Percentiles rank a stretch among this genome's conserved stretches.
phyloP scores from a whole-genome alignment of 805 yeast species.

The Metschnikowia santaceciliae region DNA sequence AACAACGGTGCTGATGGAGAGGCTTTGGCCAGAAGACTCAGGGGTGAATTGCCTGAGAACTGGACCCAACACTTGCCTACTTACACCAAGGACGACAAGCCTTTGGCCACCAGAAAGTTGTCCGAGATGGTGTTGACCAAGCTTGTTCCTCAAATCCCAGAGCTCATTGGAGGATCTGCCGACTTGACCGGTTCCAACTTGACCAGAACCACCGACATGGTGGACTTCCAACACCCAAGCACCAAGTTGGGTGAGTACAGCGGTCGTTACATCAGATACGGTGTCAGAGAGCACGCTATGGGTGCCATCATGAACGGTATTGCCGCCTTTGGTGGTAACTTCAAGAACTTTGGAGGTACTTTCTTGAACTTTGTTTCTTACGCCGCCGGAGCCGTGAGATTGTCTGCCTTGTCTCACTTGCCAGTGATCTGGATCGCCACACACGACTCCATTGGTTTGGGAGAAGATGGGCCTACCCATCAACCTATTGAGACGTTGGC shows the following conservation, averaged over 20 bases:
- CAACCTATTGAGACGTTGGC: conserved; percentile 89
- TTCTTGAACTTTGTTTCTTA: conserved; percentile 88
- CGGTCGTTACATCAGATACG: conserved; percentile 95
- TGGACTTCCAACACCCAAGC: conserved; percentile 88
- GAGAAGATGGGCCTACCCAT: conserved; percentile 94
- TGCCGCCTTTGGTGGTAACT: conserved; percentile 82
- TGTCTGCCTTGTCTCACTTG: conserved; percentile 77
- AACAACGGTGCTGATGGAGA: conserved; percentile 77
- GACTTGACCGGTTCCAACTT: conserved; percentile 96
- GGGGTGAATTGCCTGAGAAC: conserved; percentile 71
- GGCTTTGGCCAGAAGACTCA: conserved; percentile 75
- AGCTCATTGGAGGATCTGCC: conserved; percentile 96
- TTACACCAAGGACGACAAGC: conserved; percentile 71
- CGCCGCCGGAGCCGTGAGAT: conserved; percentile 84
- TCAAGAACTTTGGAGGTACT: conserved; percentile 93
- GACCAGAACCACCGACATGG: conserved; percentile 80
- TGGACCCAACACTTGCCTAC: conserved; percentile 79
- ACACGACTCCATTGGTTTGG: conserved; percentile 85
- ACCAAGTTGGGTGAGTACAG: conserved; percentile 77
- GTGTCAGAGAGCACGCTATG: conserved; percentile 99
- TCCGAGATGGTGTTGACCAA: conserved; percentile 73
- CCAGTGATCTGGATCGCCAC: conserved; percentile 87
- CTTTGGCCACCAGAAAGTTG: conserved; percentile 92
- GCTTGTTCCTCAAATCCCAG: conserved; percentile 68
- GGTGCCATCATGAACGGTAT: conserved; percentile 98